A percentile compares a stretch with the other conserved stretches of the same genome.
Evolutionary conservation across 768 basidiomycete species (phyloP).

Genomic region (Auricularia auricula-judae): DNA sequence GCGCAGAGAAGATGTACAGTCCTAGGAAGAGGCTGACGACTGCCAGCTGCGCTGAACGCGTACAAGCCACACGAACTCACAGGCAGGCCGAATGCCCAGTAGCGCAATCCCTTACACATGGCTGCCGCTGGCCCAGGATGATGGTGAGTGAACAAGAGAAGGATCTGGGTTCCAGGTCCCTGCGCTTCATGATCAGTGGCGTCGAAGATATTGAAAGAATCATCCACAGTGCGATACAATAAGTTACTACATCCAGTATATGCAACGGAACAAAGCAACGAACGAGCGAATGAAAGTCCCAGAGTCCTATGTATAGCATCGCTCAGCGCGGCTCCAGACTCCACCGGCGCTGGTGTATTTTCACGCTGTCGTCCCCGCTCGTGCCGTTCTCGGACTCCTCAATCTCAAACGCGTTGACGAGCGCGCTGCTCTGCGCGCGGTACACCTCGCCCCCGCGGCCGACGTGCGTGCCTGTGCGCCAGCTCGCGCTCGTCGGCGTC

Average conservation of each 20-base stretch:
- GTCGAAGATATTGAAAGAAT: background rate
- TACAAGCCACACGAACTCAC: too few species aligned
- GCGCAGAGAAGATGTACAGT: too few species aligned
- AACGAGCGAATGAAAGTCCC: too few species aligned
- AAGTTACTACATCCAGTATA: background rate
- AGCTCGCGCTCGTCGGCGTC: constrained; percentile 1
- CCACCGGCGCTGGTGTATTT: background rate
- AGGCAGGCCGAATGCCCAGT: too few species aligned
- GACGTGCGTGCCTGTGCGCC: background rate
- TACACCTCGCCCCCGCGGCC: background rate
- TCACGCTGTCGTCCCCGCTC: background rate
- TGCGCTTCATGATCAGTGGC: too few species aligned
- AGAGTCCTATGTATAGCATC: background rate
- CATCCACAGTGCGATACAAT: background rate
- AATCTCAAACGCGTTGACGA: constrained; percentile 39
- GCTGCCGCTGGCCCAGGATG: too few species aligned
- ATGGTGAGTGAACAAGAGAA: background rate
- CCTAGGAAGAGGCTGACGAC: too few species aligned
- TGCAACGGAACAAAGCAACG: background rate
- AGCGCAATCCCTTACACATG: too few species aligned
- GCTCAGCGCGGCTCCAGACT: background rate
- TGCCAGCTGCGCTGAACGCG: too few species aligned
- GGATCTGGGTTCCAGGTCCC: background rate
- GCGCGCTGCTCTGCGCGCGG: constrained; percentile 41
- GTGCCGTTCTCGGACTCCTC: background rate